phyloP scores from a whole-genome alignment of 345 rosid genomes.

The Passiflora organensis region DNA sequence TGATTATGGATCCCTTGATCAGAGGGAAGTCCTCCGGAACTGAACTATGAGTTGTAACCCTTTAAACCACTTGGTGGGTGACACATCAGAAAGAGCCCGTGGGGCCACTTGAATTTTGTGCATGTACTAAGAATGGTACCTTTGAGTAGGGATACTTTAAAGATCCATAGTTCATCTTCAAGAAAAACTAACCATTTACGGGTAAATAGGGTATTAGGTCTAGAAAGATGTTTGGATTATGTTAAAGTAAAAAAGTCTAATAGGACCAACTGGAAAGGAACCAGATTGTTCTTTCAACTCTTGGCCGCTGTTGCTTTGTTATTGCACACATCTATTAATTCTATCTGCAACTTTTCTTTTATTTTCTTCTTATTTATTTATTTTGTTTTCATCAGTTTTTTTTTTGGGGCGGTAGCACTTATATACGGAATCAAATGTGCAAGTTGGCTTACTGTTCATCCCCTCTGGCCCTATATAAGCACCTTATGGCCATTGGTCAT shows the following conservation, averaged over 20 bases:
- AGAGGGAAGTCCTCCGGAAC: slow-evolving; percentile 10
- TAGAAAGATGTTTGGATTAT: slow-evolving; percentile 18
- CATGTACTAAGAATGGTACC: slow-evolving; percentile 32
- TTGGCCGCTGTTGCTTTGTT: slow-evolving; percentile 16
- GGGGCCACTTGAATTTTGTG: slow-evolving; percentile 24
- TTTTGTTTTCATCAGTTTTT: no score
- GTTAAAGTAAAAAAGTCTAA: slow-evolving; percentile 12
- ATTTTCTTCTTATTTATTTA: no score
- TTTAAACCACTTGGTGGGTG: slow-evolving; percentile 64
- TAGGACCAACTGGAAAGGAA: slow-evolving; percentile 39
- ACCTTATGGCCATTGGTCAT: slow-evolving; percentile 4
- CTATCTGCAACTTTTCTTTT: slow-evolving; percentile 27
- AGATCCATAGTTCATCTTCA: background rate
- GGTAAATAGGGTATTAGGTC: slow-evolving; percentile 20
- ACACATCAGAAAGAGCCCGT: slow-evolving; percentile 55
- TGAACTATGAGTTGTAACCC: slow-evolving; percentile 52
- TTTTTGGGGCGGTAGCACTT: background rate
- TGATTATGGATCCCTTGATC: no score
- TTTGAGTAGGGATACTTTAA: slow-evolving; percentile 15
- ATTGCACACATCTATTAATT: background rate
- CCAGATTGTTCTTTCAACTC: slow-evolving; percentile 6
- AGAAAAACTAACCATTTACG: slow-evolving; percentile 5
- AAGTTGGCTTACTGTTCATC: background rate
- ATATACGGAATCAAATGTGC: background rate
- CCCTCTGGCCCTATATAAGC: slow-evolving; percentile 31